Base-by-base conservation (phyloP, 2,329 filamentous ascomycete genomes). In the Fusarium avenaceum region DNA sequence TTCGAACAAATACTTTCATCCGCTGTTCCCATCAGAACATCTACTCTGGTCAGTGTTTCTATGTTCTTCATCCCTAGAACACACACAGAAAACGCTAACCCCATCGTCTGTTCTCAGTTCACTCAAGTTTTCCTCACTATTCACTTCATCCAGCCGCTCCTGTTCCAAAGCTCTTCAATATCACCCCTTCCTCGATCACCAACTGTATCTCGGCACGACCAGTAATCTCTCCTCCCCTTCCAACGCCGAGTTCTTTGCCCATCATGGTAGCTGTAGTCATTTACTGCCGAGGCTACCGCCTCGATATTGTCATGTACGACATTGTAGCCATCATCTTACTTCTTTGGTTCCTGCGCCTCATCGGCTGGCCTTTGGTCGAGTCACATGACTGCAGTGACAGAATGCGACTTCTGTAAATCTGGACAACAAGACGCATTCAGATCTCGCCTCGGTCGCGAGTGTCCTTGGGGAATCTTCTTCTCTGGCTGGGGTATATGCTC, bases 11-110 rank as follows among this genome's bases (percentile, higher is more conserved):
- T 19, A 40, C 4, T 24, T 19, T 24, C 19, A 15, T 42, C 22
- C 4, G 24, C n/a, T 61, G 40, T 66, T 57, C 51, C 22, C 15
- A 4, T 32, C 42, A 48, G 48, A 63, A 63, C 49, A 53, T 39
- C 24, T 47, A 32, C 42, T 35, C 32, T 33, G 48, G 65, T 62
- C 33, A 49, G 65, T 69, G 7, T 28, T 32, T 8, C 19, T 11
- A 43, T 42, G 26, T 44, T 42, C 33, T 45, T 44, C 33, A 10
- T 38, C 54, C 47, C 46, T 51, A 28, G 30, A 69, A 51, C 44
- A 48, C 3, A 47, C 55, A 53, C 22, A 45, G 40, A 38, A 11
- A 35, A 26, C 35, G 28, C 42, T 57, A 24, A 69, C 44, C 4
- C n/a, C 11, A 32, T 30, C 17, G 15, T 35, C 28, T 4, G 24